Evolutionary conservation across 2,329 filamentous ascomycete species (phyloP).

Genomic region (Nigrospora sphaerica): DNA sequence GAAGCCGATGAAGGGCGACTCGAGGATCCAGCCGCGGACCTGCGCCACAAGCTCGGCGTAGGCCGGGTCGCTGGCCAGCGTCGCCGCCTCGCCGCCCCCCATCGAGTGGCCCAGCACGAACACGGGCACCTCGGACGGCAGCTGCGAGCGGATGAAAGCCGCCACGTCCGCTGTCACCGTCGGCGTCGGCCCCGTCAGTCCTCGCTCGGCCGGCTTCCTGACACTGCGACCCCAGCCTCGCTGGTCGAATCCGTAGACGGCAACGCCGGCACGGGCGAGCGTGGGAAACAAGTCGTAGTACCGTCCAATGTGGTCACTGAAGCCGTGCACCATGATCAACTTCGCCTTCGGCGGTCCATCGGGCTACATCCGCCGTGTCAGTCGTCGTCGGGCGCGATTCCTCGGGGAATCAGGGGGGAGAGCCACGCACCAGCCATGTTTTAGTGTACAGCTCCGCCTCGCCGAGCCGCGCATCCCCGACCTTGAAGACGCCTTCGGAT

Average conservation of each 20-base stretch:
- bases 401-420: too few species aligned
- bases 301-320: constrained; percentile 75
- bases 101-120: constrained; percentile 90
- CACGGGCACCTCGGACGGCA: constrained; percentile 48
- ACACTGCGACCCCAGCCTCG: constrained; percentile 80
- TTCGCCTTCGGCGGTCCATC: constrained; percentile 56
- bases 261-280: constrained; percentile 65
- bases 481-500: constrained; percentile 42
- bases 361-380: constrained; percentile 33
- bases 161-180: constrained; percentile 73
- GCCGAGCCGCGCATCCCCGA: constrained; percentile 33
- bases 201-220: constrained; percentile 51
- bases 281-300: constrained; percentile 69
- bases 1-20: constrained; percentile 74
- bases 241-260: constrained; percentile 75
- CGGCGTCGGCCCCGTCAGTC: constrained; percentile 66
- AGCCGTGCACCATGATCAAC: constrained; percentile 80
- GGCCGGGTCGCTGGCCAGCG: constrained; percentile 42
- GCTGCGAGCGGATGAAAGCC: constrained; percentile 59
- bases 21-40: constrained; percentile 67
- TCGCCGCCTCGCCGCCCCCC: constrained; percentile 74
- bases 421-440: constrained; percentile 47
- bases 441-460: constrained; percentile 35
- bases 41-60: constrained; percentile 48
- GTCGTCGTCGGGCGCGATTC: background rate